Conservation (phyloP, 2,329 filamentous ascomycete species). For the Epichloe coenophiala region DNA sequence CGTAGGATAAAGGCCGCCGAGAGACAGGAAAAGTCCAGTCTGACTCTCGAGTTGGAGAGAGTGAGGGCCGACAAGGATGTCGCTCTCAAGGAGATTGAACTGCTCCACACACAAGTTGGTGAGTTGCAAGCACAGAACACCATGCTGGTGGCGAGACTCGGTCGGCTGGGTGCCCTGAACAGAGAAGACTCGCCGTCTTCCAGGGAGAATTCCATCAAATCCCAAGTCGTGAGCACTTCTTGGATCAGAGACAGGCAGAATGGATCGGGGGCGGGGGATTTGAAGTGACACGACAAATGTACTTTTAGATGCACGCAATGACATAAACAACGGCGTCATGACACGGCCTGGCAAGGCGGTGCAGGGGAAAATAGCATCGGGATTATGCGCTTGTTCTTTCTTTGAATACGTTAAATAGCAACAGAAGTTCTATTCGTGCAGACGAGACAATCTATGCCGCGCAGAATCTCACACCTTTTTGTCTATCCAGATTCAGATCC, state of each 20-base stretch:
- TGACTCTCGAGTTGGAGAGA: conserved; percentile 40
- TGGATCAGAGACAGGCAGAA: too few species aligned
- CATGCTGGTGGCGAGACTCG: conserved; percentile 38
- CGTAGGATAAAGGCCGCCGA: conserved; percentile 36
- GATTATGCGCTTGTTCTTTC: too few species aligned
- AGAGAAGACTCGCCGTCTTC: conserved; percentile 6
- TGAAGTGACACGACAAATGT: background rate
- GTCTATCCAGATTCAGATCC: background rate
- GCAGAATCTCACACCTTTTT: background rate
- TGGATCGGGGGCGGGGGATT: too few species aligned
- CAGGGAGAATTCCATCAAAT: conserved; percentile 1
- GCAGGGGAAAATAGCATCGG: too few species aligned
- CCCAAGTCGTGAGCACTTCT: conserved; percentile 1
- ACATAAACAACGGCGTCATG: background rate
- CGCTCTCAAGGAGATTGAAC: conserved; percentile 37
- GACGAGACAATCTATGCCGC: too few species aligned
- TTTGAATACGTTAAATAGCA: too few species aligned
- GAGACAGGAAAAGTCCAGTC: conserved; percentile 36
- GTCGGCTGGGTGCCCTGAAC: conserved; percentile 28
- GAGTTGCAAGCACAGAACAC: conserved; percentile 49
- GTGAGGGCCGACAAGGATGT: conserved; percentile 37
- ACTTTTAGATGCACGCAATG: background rate
- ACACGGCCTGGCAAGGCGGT: background rate
- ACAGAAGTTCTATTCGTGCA: too few species aligned
- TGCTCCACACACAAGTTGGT: conserved; percentile 40